Conservation (phyloP, 805 yeast species). For the Candida nonsorbophila region DNA sequence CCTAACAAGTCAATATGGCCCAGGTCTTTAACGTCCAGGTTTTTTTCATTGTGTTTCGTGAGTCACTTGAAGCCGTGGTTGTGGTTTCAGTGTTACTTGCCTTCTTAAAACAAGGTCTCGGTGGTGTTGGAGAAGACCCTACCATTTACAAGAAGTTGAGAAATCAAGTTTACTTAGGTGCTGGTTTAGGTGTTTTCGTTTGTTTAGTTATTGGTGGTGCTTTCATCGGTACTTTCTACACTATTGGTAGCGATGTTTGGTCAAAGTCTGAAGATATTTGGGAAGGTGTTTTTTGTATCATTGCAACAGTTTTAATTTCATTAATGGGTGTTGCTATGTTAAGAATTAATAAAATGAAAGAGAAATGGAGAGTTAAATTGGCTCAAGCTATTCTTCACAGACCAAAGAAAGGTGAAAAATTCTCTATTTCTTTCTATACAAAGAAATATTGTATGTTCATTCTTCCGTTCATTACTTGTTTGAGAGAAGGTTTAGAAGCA, state of each 20-base stretch:
- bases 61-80: constrained; percentile 86
- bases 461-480: constrained; percentile 82
- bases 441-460: constrained; percentile 83
- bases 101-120: constrained; percentile 85
- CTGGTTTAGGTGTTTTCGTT: constrained; percentile 62
- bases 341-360: constrained; percentile 93
- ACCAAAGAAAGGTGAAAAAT: constrained; percentile 49
- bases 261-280: constrained; percentile 84
- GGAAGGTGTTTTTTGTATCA: constrained; percentile 93
- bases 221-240: constrained; percentile 89
- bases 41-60: constrained; percentile 90
- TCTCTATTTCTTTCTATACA: constrained; percentile 26
- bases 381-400: constrained; percentile 72
- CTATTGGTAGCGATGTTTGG: constrained; percentile 79
- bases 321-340: constrained; percentile 96
- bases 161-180: constrained; percentile 87
- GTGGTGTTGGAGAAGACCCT: constrained; percentile 43
- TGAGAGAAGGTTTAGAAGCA: constrained; percentile 84
- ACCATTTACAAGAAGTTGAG: constrained; percentile 54
- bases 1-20: constrained; percentile 3
- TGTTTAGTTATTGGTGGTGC: constrained; percentile 88
- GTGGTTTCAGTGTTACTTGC: constrained; percentile 89
- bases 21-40: constrained; percentile 64
- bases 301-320: constrained; percentile 86
- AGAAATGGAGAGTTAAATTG: constrained; percentile 93